Evolutionary conservation across 2,329 filamentous ascomycete genomes (phyloP).

Genomic region (Neofusicoccum ribis): DNA sequence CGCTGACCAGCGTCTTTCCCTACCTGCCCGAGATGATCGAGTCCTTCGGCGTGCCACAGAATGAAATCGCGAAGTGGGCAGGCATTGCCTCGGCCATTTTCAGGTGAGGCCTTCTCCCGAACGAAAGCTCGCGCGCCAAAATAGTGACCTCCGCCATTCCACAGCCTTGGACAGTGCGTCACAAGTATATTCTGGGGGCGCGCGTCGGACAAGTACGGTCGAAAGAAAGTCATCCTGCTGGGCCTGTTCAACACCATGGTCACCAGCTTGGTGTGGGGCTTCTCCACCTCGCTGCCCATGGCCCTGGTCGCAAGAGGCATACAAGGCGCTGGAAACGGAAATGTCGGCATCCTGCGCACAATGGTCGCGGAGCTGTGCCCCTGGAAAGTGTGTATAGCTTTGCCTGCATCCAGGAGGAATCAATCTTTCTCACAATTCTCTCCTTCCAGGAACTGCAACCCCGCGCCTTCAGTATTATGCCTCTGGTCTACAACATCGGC

Average conservation of each 20-base stretch:
- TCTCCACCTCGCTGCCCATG: constrained; percentile 77
- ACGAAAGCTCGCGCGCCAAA: too few relatives aligned
- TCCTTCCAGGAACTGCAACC: constrained; percentile 69
- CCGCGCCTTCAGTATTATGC: constrained; percentile 89
- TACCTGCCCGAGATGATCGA: constrained; percentile 70
- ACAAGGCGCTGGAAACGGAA: constrained; percentile 84
- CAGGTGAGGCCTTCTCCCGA: constrained; percentile 45
- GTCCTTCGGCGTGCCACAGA: constrained; percentile 39
- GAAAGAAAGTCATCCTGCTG: constrained; percentile 80
- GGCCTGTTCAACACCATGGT: constrained; percentile 77
- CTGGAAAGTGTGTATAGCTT: constrained; percentile 52
- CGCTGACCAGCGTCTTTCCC: constrained; percentile 88
- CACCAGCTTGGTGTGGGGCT: constrained; percentile 78
- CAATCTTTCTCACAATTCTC: neutral
- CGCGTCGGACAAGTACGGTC: constrained; percentile 76
- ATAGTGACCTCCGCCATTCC: too few relatives aligned
- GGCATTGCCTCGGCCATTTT: constrained; percentile 85
- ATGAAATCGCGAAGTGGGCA: constrained; percentile 62
- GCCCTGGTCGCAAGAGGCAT: constrained; percentile 75
- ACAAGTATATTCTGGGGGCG: constrained; percentile 89
- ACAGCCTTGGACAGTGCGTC: constrained; percentile 64
- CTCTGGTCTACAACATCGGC: constrained; percentile 83
- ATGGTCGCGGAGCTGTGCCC: constrained; percentile 93
- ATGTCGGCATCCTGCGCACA: constrained; percentile 79
- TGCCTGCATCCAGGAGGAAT: neutral